phyloP scores from a whole-genome alignment of 2,329 filamentous ascomycete genomes.

The Trichoderma guizhouense region DNA sequence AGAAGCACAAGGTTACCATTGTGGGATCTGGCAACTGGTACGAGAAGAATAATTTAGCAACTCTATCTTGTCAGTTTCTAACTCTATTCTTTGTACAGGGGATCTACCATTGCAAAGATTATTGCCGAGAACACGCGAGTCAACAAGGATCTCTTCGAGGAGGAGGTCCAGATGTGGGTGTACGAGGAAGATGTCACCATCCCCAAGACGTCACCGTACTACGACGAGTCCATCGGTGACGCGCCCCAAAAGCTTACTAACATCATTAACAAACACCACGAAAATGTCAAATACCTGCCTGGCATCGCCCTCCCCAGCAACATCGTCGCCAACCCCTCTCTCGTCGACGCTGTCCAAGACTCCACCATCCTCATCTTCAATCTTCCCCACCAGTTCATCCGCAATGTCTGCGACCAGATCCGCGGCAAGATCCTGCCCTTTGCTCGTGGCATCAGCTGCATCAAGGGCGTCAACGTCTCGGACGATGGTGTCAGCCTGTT shows the following conservation, averaged over 20 bases:
- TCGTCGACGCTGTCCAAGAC: constrained; percentile 74
- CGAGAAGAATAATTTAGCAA: neutral
- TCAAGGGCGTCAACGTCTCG: constrained; percentile 94
- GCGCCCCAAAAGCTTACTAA: constrained; percentile 81
- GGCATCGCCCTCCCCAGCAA: constrained; percentile 79
- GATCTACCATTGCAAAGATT: constrained; percentile 95
- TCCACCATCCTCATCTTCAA: constrained; percentile 94
- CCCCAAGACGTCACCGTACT: constrained; percentile 67
- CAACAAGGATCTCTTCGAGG: constrained; percentile 77
- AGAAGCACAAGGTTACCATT: constrained; percentile 89
- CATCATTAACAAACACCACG: constrained; percentile 87
- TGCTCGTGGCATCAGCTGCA: constrained; percentile 91
- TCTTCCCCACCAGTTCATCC: constrained; percentile 93
- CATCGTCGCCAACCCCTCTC: constrained; percentile 76
- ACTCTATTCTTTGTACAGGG: constrained; percentile 51
- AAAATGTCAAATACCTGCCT: constrained; percentile 98
- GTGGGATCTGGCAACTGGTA: constrained; percentile 97
- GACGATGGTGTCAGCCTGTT: constrained; percentile 85
- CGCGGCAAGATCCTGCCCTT: constrained; percentile 87
- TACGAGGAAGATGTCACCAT: constrained; percentile 87
- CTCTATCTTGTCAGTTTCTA: neutral
- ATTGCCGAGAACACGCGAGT: constrained; percentile 85
- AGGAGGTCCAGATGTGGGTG: constrained; percentile 97
- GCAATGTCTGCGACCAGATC: constrained; percentile 77
- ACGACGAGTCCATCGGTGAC: constrained; percentile 60